phyloP scores from a whole-genome alignment of 1,139 yeast genomes.

The Casaregolazyma suthepensis region DNA sequence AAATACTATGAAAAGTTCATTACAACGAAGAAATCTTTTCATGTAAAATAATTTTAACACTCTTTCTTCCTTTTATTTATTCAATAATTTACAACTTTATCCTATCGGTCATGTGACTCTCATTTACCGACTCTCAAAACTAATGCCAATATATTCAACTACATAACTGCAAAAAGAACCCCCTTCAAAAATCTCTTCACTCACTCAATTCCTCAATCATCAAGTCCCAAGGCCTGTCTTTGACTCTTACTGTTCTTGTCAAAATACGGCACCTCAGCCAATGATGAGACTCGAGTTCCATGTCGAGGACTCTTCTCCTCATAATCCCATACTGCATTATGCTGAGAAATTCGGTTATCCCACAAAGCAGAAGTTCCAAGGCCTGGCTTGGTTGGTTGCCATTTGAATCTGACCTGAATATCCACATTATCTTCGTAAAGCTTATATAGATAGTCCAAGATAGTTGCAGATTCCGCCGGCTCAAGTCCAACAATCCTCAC shows the following conservation, averaged over 20 bases:
- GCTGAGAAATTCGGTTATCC: constrained; percentile 53
- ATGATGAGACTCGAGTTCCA: constrained; percentile 54
- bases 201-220: neutral
- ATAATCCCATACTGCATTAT: constrained; percentile 45
- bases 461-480: constrained; percentile 36
- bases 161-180: neutral
- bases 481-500: constrained; percentile 42
- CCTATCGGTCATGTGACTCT: neutral
- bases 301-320: constrained; percentile 48
- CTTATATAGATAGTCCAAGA: constrained; percentile 39
- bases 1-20: neutral
- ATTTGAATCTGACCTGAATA: constrained; percentile 50
- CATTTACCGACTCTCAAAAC: neutral
- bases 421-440: constrained; percentile 43
- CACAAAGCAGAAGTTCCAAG: constrained; percentile 52
- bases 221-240: constrained; percentile 41
- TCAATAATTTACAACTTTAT: too few species aligned
- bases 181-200: neutral
- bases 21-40: too few species aligned
- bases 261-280: constrained; percentile 51
- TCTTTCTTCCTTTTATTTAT: too few species aligned
- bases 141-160: neutral
- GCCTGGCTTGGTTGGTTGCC: constrained; percentile 46
- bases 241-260: constrained; percentile 49
- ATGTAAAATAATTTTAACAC: too few species aligned